phyloP scores from a whole-genome alignment of 2,329 filamentous ascomycete genomes.

The Apiospora aurea region DNA sequence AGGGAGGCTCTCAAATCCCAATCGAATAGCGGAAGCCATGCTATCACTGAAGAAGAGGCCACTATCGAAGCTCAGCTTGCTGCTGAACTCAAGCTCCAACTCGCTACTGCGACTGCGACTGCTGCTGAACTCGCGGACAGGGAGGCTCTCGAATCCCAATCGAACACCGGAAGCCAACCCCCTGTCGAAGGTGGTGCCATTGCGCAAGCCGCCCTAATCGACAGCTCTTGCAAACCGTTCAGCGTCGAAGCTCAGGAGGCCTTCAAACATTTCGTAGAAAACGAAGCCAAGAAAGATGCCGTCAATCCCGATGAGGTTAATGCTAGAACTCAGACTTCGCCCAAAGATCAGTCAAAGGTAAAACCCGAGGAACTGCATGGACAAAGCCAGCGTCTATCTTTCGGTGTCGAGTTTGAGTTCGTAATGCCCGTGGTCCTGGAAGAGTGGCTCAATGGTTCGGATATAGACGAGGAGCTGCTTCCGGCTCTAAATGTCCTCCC shows the following conservation, averaged over 20 bases:
- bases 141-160: no score
- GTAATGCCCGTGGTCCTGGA: not conserved
- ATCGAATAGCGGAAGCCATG: no score
- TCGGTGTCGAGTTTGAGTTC: constrained; percentile 11
- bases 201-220: not conserved
- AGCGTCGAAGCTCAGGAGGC: no score
- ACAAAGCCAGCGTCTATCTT: not conserved
- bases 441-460: not conserved
- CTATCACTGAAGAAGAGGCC: no score
- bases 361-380: not conserved
- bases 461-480: constrained; percentile 10
- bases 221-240: not conserved
- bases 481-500: not conserved
- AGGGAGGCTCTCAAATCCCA: no score
- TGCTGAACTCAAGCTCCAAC: not conserved
- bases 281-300: no score
- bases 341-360: no score
- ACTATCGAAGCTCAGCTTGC: no score
- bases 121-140: no score
- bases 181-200: not conserved
- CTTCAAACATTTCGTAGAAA: no score
- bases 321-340: not conserved
- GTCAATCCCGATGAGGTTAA: not conserved
- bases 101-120: no score
- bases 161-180: no score